phyloP scores from a whole-genome alignment of 2,329 filamentous ascomycete species.

The Xylariaceae sp. region DNA sequence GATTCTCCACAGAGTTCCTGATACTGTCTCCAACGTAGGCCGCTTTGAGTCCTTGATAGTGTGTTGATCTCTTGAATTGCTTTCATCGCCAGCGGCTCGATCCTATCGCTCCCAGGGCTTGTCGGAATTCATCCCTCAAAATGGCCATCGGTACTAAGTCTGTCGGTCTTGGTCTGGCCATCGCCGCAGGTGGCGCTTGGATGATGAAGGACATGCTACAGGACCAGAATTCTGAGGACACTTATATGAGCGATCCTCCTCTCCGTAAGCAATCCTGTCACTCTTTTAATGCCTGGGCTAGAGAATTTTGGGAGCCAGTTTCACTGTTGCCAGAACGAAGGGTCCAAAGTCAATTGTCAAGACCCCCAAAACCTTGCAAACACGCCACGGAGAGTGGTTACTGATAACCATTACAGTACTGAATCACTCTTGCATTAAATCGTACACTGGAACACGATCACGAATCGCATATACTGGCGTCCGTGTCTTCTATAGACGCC shows the following conservation, averaged over 20 bases:
- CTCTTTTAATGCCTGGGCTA: too few relatives aligned
- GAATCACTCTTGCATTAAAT: conserved; percentile 66
- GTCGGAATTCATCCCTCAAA: too few relatives aligned
- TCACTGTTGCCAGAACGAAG: too few relatives aligned
- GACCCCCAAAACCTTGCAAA: too few relatives aligned
- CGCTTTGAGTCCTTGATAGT: too few relatives aligned
- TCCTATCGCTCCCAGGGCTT: neutral
- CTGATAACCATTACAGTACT: too few relatives aligned
- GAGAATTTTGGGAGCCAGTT: too few relatives aligned
- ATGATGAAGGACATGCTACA: conserved; percentile 23
- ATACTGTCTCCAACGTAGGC: too few relatives aligned
- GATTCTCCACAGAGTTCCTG: too few relatives aligned
- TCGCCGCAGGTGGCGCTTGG: conserved; percentile 21
- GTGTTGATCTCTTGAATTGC: too few relatives aligned
- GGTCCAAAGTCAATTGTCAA: too few relatives aligned
- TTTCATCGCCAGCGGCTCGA: neutral
- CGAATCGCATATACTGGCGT: conserved; percentile 68
- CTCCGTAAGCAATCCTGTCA: conserved; percentile 37
- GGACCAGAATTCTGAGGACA: conserved; percentile 31
- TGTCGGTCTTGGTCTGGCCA: conserved; percentile 17
- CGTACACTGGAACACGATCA: conserved; percentile 65
- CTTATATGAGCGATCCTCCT: conserved; percentile 65
- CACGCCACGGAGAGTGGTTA: too few relatives aligned
- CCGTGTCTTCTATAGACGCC: conserved; percentile 77
- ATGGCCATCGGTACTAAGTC: conserved; percentile 5